These are phyloP conservation scores for Eimeria maxima DNA, from an alignment of 169 alveolate species.

Conservation along the genomic window DNA sequence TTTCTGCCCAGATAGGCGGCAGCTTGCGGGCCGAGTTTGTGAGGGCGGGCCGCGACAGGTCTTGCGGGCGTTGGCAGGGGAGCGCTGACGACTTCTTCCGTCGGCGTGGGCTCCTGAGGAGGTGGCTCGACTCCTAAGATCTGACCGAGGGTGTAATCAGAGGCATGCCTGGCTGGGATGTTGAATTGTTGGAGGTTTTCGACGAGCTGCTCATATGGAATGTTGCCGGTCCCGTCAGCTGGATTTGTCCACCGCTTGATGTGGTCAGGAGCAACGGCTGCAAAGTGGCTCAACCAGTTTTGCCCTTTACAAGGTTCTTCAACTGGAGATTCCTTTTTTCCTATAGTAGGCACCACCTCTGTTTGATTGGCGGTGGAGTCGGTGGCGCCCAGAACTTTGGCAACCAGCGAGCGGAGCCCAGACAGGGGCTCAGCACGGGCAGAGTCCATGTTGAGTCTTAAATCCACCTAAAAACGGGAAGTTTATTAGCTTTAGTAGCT, in stretches of 20 bases:
- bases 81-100: slow-evolving; percentile 7
- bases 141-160: slow-evolving; percentile 67
- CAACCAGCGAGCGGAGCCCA: slow-evolving; percentile 77
- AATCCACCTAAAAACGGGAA: slow-evolving; percentile 3
- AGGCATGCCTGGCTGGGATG: slow-evolving; percentile 77
- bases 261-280: slow-evolving; percentile 77
- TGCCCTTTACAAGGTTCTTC: slow-evolving; percentile 1
- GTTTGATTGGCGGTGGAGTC: slow-evolving; percentile 27
- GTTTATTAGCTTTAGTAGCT: not conserved
- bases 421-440: slow-evolving; percentile 74
- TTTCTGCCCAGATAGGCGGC: slow-evolving; percentile 65
- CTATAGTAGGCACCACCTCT: not conserved
- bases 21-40: slow-evolving; percentile 73
- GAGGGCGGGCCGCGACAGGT: slow-evolving; percentile 56
- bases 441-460: slow-evolving; percentile 34
- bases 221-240: slow-evolving; percentile 73
- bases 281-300: slow-evolving; percentile 79
- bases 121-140: slow-evolving; percentile 55
- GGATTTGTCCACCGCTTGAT: slow-evolving; percentile 82
- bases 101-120: slow-evolving; percentile 42
- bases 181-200: slow-evolving; percentile 76
- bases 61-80: not conserved
- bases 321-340: not conserved
- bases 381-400: slow-evolving; percentile 72
- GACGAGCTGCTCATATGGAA: slow-evolving; percentile 77